phyloP scores from a whole-genome alignment of 2,329 filamentous ascomycete genomes.

The Talaromyces marneffei region DNA sequence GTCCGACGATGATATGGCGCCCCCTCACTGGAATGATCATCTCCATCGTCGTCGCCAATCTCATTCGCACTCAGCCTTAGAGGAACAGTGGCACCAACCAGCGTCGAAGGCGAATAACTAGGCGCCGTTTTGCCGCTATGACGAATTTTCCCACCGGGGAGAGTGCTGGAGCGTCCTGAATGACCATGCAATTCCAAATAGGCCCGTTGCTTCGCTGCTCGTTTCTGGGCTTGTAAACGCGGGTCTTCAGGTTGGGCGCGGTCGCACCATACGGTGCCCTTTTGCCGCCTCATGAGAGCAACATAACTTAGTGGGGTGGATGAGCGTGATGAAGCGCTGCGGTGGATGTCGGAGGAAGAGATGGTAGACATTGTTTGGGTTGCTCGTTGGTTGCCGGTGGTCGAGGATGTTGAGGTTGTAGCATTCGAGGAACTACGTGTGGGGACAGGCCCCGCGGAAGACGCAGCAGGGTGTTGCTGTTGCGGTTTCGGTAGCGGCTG shows the following conservation, averaged over 20 bases:
- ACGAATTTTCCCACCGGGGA: constrained; percentile 71
- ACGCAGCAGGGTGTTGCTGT: not conserved
- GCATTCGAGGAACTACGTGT: constrained; percentile 36
- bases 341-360: constrained; percentile 45
- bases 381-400: constrained; percentile 26
- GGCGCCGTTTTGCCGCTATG: constrained; percentile 74
- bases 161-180: constrained; percentile 56
- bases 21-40: constrained; percentile 39
- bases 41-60: constrained; percentile 79
- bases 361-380: constrained; percentile 24
- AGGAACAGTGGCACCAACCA: constrained; percentile 74
- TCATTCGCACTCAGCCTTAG: constrained; percentile 92
- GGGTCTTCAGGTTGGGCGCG: constrained; percentile 89
- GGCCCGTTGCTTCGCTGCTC: constrained; percentile 80
- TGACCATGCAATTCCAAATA: constrained; percentile 73
- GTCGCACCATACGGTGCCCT: constrained; percentile 98
- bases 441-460: constrained; percentile 17
- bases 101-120: constrained; percentile 71
- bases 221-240: constrained; percentile 71
- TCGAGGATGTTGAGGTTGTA: constrained; percentile 38
- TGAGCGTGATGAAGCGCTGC: constrained; percentile 77
- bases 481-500: constrained; percentile 21
- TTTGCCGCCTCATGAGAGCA: constrained; percentile 90
- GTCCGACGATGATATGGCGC: constrained; percentile 42
- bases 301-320: constrained; percentile 74